A percentile compares a stretch with the other conserved stretches of the same genome.
phyloP scores from a whole-genome alignment of 768 basidiomycete species.

The Pleurotus tuoliensis region DNA sequence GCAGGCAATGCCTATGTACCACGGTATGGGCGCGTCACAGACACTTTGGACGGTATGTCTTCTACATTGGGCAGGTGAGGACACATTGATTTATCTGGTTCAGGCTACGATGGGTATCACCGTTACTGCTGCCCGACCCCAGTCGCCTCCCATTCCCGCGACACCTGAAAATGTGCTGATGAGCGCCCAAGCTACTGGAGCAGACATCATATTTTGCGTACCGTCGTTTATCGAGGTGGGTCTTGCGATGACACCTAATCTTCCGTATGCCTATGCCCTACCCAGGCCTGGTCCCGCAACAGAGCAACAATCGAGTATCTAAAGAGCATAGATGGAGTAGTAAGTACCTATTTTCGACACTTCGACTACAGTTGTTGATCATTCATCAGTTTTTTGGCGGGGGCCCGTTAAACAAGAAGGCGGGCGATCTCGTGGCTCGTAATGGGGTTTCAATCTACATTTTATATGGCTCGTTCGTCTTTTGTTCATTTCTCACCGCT shows the following conservation, averaged over 20 bases:
- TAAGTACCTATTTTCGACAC: conserved; percentile 14
- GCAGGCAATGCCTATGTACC: conserved; percentile 4
- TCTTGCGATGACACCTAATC: not conserved
- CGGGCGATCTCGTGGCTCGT: conserved; percentile 28
- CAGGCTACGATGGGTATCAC: conserved; percentile 22
- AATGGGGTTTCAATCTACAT: conserved; percentile 28
- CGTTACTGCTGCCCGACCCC: conserved; percentile 25
- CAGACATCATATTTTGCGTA: conserved; percentile 21
- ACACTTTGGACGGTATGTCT: conserved; percentile 11
- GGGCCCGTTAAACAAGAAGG: conserved; percentile 32
- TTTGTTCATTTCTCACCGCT: not conserved
- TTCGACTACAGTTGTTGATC: not conserved
- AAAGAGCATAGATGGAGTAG: conserved; percentile 28
- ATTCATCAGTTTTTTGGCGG: conserved; percentile 29
- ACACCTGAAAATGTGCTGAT: conserved; percentile 26
- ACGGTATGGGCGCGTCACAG: conserved; percentile 12
- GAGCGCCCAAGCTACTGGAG: conserved; percentile 16
- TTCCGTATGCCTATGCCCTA: not conserved
- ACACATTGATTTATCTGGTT: not conserved
- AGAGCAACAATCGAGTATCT: conserved; percentile 11
- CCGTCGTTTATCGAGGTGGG: conserved; percentile 29
- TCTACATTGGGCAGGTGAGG: not conserved
- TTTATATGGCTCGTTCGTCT: conserved; percentile 31
- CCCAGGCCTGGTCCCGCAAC: conserved; percentile 15
- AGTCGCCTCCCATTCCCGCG: conserved; percentile 19